Conservation (phyloP, 257 asterid species). For the Solanum tarapatanum region DNA sequence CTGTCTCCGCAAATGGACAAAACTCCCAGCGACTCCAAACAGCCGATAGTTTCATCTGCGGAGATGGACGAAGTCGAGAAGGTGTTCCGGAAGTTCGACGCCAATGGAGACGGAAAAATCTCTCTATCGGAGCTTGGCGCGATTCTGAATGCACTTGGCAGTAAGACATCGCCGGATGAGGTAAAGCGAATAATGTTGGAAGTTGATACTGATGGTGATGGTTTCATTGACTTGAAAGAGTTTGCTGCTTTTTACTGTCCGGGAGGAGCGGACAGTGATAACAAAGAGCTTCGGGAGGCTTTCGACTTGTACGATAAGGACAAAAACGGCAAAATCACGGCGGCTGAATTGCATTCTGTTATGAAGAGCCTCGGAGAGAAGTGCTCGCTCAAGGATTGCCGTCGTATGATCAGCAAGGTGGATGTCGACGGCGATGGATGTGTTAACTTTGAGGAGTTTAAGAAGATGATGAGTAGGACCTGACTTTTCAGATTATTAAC, state of each 20-base stretch:
- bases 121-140: slow-evolving; percentile 28
- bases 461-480: slow-evolving; percentile 64
- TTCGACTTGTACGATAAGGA: slow-evolving; percentile 70
- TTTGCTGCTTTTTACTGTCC: slow-evolving; percentile 50
- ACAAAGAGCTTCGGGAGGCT: slow-evolving; percentile 67
- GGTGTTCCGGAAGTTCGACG: slow-evolving; percentile 40
- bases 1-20: not conserved
- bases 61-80: slow-evolving; percentile 13
- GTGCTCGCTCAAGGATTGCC: slow-evolving; percentile 63
- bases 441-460: slow-evolving; percentile 79
- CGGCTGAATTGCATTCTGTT: slow-evolving; percentile 52
- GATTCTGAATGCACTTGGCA: slow-evolving; percentile 38
- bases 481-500: not conserved
- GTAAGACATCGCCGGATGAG: slow-evolving; percentile 42
- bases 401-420: slow-evolving; percentile 59
- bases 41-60: not conserved
- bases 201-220: slow-evolving; percentile 80
- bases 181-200: slow-evolving; percentile 57
- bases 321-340: slow-evolving; percentile 75
- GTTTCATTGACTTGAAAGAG: slow-evolving; percentile 69
- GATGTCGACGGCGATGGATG: slow-evolving; percentile 90
- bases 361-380: slow-evolving; percentile 61
- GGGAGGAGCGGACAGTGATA: slow-evolving; percentile 16
- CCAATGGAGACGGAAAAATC: slow-evolving; percentile 50
- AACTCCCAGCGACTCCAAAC: not conserved